Evolutionary conservation across 768 basidiomycete species (phyloP), one percentile per base, ranked within the genome.

Genomic region (Mycena leptocephala): DNA sequence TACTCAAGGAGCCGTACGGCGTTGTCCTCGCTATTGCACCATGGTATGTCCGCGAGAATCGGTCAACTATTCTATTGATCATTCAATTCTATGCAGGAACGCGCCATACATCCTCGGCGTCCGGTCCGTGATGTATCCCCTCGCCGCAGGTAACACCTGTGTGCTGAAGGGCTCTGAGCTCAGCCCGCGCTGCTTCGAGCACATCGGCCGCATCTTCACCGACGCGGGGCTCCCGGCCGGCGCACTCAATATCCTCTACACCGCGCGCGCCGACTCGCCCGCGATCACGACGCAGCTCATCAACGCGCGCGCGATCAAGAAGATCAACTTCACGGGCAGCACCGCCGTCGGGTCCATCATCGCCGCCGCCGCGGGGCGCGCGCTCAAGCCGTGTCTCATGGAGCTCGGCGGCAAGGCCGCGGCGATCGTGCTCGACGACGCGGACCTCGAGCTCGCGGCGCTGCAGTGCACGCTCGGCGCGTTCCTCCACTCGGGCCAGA

Each of bases 301-400:
- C 80, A 85, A 82, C 32, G 89, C 76, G 10, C 69, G 71, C 11
- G 51, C 41, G 0, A 37, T 93, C 74, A 88, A 90, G 70, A 93
- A 93, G 81, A 81, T 93, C 28, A 90, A 92, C 2, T 93, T 94
- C 82, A 93, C 93, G 2, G 93, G 93, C 22, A 90, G 90, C 51
- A 91, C 91, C 28, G 84, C 88, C 55, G 88, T 91, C 62, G 93
- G 93, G 16, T 87, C 92, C n/a, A 85, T 86, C 71, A 88, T 94
- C 81, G 85, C 92, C 83, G 87, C 91, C 76, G 89, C 92, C 24
- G 89, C 93, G 2, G 87, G 92, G 3, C 87, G 89, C 79, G 94
- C 94, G 80, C 81, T 94, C 76, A 94, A 94, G 84, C 87, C 89
- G 72, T 90, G 91, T 51, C 88, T 91, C n/a, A 86, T 92, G 64